Base-by-base conservation (phyloP, 2,329 filamentous ascomycete species). In the Dactylella cylindrospora region DNA sequence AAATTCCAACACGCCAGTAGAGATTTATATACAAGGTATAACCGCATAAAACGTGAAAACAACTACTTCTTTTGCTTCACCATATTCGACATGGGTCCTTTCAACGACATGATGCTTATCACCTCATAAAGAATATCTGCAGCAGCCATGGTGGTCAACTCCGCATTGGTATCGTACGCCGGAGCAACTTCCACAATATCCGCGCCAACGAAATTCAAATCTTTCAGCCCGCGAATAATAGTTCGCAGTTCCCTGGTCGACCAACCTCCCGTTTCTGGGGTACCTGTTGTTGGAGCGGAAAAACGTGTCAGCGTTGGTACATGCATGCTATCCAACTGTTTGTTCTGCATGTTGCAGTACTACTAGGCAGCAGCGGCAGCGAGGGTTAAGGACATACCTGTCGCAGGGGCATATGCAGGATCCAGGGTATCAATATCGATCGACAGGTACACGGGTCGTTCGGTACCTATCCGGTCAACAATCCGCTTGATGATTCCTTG, bases 371-470 rank as follows among this genome's bases (percentile, higher is more conserved):
- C 6, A 3, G 7, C 12, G 17, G 20, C 36, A 39, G 13, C 5
- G 5, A n/a, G 10, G 26, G 13, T 28, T 13, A 36, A 44, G 15
- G 29, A 13, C 46, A 2, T 31, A 50, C 46, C 46, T 2, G 46
- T 50, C 2, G 46, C 46, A 10, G n/a, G 35, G 3, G 53, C 36
- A 82, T 80, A 91, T 3, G 87, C 87, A 5, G 90, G 89, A 71
- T 95, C 89, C 2, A 95, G 77, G 0, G 88, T 90, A 70, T 95
- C 89, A 68, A 95, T 95, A 70, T 95, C 90, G 39, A 94, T 84
- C 5, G 82, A 87, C 25, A 94, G 74, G 70, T 94, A 94, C 0
- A 93, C 86, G 0, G 88, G 88, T 62, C 83, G 84, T 49, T 79
- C 78, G 17, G 83, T 85, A 6, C 86, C 87, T 13, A 94, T 86